Percentiles rank a stretch among this genome's conserved stretches.
Evolutionary conservation across 2,329 filamentous ascomycete genomes (phyloP).

Genomic region (Gaeumannomyces tritici): DNA sequence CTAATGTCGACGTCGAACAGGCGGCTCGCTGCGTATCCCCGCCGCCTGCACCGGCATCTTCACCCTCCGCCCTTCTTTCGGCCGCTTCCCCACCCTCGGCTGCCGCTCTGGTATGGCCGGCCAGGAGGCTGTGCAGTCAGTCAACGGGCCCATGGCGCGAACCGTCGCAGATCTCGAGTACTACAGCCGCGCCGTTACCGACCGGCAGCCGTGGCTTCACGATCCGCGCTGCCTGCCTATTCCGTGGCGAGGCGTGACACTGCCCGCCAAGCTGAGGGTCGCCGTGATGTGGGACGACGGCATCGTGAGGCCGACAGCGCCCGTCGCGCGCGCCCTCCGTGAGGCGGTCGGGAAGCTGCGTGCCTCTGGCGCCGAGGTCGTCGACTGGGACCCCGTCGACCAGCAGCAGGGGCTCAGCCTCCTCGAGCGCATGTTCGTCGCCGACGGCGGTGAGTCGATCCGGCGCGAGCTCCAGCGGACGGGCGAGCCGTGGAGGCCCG

Average conservation of each 20-base stretch:
- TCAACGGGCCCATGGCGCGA: constrained; percentile 53
- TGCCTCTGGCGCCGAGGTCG: constrained; percentile 36
- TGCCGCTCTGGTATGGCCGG: constrained; percentile 50
- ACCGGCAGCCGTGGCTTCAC: constrained; percentile 41
- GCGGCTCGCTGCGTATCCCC: constrained; percentile 42
- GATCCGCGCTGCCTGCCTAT: constrained; percentile 50
- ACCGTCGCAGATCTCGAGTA: constrained; percentile 44
- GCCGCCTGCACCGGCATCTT: constrained; percentile 50
- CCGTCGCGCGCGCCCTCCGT: constrained; percentile 46
- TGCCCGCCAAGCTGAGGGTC: constrained; percentile 37
- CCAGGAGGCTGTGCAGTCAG: constrained; percentile 53
- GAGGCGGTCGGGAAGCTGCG: constrained; percentile 32
- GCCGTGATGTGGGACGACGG: constrained; percentile 58
- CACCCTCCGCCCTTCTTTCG: constrained; percentile 45
- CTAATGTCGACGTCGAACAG: constrained; percentile 11
- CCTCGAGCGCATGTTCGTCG: constrained; percentile 35
- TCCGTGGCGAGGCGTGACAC: constrained; percentile 35
- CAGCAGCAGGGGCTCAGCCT: constrained; percentile 27
- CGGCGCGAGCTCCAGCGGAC: constrained; percentile 10
- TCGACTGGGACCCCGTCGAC: constrained; percentile 38
- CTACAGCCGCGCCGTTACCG: constrained; percentile 42
- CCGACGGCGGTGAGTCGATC: constrained; percentile 28
- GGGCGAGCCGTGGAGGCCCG: constrained; percentile 31
- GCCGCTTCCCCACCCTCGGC: constrained; percentile 47
- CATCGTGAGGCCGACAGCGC: constrained; percentile 56